Percentiles rank a stretch among this genome's conserved stretches.
Evolutionary conservation across 768 basidiomycete genomes (phyloP).

Genomic region (Rhizopogon vesiculosus): DNA sequence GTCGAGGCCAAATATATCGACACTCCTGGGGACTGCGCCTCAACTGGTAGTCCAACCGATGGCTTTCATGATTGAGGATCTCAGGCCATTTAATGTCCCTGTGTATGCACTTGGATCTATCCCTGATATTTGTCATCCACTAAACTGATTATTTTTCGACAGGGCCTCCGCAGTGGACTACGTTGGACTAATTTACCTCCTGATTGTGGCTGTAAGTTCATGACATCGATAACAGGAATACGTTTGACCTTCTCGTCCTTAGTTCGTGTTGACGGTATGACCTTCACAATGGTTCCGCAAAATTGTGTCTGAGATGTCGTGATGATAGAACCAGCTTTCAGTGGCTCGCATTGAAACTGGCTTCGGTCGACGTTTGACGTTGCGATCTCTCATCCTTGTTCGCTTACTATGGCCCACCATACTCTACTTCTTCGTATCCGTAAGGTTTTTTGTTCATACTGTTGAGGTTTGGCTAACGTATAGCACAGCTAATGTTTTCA

Average conservation of each 20-base stretch:
- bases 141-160: background rate
- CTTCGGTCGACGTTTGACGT: slow-evolving; percentile 32
- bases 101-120: slow-evolving; percentile 34
- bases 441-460: slow-evolving; percentile 14
- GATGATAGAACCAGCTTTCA: slow-evolving; percentile 25
- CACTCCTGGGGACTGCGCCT: slow-evolving; percentile 43
- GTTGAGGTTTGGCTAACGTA: background rate
- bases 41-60: slow-evolving; percentile 45
- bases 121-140: background rate
- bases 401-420: slow-evolving; percentile 35
- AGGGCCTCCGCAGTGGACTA: slow-evolving; percentile 51
- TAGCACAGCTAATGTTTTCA: slow-evolving; percentile 47
- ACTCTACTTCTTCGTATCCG: slow-evolving; percentile 39
- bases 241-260: slow-evolving; percentile 2
- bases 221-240: background rate
- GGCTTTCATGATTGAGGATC: slow-evolving; percentile 42
- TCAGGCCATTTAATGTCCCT: slow-evolving; percentile 54
- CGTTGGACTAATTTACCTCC: slow-evolving; percentile 50
- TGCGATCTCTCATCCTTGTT: slow-evolving; percentile 33
- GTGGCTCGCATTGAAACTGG: slow-evolving; percentile 33
- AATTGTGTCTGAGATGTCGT: background rate
- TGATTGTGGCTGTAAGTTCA: slow-evolving; percentile 25
- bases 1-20: slow-evolving; percentile 19
- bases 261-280: slow-evolving; percentile 26
- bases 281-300: background rate